Percentiles rank a stretch among this genome's conserved stretches.
phyloP scores from a whole-genome alignment of 495 filamentous ascomycete species.

The Haplographium delicatum region DNA sequence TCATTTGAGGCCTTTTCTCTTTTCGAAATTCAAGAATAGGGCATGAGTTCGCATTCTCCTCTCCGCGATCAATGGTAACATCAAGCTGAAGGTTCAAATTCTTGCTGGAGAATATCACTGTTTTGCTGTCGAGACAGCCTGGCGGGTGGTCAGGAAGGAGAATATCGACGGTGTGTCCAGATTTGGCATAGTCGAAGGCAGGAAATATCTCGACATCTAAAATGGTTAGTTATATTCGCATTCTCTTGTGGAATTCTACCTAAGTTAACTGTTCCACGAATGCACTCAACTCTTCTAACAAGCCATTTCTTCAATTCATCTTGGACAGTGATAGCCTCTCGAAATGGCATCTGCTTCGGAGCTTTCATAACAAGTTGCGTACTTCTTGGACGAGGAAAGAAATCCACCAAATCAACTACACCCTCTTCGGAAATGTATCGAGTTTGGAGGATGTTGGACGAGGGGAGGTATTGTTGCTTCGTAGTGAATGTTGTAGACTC shows the following conservation, averaged over 20 bases:
- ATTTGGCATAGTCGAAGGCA: conserved; percentile 62
- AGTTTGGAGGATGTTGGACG: conserved; percentile 64
- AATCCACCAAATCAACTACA: conserved; percentile 64
- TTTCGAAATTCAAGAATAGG: conserved; percentile 47
- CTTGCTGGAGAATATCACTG: conserved; percentile 54
- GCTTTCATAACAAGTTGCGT: conserved; percentile 27
- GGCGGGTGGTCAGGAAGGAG: conserved; percentile 33
- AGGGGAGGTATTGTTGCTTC: conserved; percentile 67
- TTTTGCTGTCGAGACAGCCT: conserved; percentile 42
- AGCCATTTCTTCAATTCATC: conserved; percentile 55
- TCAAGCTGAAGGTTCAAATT: conserved; percentile 56
- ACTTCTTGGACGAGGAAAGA: conserved; percentile 58
- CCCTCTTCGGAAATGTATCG: conserved; percentile 67
- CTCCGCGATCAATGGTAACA: conserved; percentile 54
- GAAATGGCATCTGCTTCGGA: conserved; percentile 41
- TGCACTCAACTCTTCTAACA: conserved; percentile 65
- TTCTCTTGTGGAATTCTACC: conserved; percentile 23
- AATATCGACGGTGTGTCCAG: conserved; percentile 48
- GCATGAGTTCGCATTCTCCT: conserved; percentile 39
- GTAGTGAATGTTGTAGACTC: conserved; percentile 45
- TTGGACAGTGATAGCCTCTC: conserved; percentile 43
- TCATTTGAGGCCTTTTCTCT: conserved; percentile 42
- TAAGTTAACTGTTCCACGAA: conserved; percentile 54
- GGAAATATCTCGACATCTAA: conserved; percentile 61
- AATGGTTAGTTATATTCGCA: background rate